These are phyloP conservation scores for Sclerotinia glacialis DNA, from an alignment of 2,329 filamentous ascomycete genomes.

Conservation along the genomic window DNA sequence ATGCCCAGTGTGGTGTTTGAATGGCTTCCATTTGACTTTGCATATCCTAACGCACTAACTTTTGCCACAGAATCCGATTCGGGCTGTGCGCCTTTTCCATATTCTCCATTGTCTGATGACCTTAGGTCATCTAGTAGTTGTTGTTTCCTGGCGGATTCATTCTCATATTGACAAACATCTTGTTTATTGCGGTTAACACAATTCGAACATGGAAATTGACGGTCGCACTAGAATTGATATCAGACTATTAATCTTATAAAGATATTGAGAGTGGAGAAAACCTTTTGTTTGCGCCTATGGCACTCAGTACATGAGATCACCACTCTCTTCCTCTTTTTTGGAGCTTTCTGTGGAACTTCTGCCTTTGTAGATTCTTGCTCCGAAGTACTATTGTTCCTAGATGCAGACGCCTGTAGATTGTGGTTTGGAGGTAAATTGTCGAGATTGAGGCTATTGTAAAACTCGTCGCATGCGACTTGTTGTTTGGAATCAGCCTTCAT, in stretches of 20 bases:
- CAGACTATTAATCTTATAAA: conserved; percentile 21
- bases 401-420: conserved; percentile 19
- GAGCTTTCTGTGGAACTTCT: conserved; percentile 29
- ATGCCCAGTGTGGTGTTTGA: conserved; percentile 52
- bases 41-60: conserved; percentile 50
- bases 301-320: conserved; percentile 65
- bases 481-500: conserved; percentile 6
- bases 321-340: conserved; percentile 56
- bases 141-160: conserved; percentile 36
- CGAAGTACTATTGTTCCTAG: neutral
- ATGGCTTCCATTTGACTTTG: conserved; percentile 47
- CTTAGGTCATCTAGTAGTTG: conserved; percentile 35
- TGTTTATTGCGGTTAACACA: conserved; percentile 57
- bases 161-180: conserved; percentile 56
- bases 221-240: conserved; percentile 50
- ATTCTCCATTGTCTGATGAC: conserved; percentile 26
- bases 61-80: conserved; percentile 35
- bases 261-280: conserved; percentile 18
- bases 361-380: neutral
- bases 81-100: conserved; percentile 28
- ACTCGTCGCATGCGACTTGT: conserved; percentile 8
- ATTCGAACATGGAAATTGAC: conserved; percentile 57
- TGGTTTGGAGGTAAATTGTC: conserved; percentile 14
- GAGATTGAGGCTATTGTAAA: conserved; percentile 18
- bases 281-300: conserved; percentile 55